These are phyloP conservation scores for Capsaspora owczarzaki DNA, from an alignment of 78 protist genomes.

Conservation along the genomic window DNA sequence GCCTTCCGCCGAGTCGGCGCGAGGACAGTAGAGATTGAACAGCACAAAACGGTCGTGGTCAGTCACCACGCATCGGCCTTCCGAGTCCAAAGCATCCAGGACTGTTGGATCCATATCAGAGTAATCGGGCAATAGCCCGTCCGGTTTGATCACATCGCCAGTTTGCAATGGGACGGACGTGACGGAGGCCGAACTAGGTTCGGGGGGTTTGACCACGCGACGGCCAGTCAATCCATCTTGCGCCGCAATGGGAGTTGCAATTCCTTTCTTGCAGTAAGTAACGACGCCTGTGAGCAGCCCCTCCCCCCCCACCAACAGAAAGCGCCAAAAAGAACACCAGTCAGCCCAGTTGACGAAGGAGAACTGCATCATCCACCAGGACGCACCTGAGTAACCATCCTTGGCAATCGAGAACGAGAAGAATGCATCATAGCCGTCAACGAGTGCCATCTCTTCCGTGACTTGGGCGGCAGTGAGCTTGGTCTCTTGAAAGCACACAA, in stretches of 20 bases:
- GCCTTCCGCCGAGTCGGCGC: background rate
- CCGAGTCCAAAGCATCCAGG: background rate
- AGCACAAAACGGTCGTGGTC: conserved; percentile 1
- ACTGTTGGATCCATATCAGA: background rate
- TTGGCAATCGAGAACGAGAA: background rate
- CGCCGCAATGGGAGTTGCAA: background rate
- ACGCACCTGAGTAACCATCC: no score
- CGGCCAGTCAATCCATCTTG: background rate
- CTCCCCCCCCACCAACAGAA: background rate
- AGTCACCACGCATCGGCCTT: conserved; percentile 21
- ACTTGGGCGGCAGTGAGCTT: background rate
- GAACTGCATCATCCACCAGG: background rate
- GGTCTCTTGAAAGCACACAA: conserved; percentile 3
- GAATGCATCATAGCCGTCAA: background rate
- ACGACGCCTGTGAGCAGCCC: background rate
- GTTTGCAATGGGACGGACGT: no score
- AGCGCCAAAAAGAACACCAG: background rate
- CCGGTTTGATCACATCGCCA: no score
- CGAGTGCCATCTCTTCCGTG: background rate
- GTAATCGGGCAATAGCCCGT: background rate
- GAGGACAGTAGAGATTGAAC: conserved; percentile 12
- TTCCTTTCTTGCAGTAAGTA: background rate
- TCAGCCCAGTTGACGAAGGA: background rate
- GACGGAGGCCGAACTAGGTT: no score
- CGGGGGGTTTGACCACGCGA: no score